Base-by-base conservation (phyloP, 345 rosid genomes). In the Pistacia integerrima region DNA sequence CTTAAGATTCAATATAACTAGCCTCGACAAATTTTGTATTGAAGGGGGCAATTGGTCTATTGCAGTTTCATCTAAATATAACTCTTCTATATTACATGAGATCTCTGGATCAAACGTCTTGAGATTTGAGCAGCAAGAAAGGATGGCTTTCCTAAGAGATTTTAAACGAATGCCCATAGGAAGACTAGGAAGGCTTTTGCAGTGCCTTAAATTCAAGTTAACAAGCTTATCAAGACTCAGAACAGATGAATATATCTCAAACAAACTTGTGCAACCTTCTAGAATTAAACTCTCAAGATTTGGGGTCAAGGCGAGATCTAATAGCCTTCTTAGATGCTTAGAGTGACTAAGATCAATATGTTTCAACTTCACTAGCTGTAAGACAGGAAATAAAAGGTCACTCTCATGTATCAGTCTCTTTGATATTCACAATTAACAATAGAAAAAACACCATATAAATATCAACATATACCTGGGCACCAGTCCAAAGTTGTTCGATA, bases 111-210 rank as follows among this genome's bases (percentile, higher is more conserved):
- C 33, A 30, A 67, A 64, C 17, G 14, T n/a, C 61, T 11, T 56
- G 7, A 75, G 28, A 20, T 48, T 67, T 28, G 46, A 58, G 66
- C 78, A 75, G 18, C 57, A 20, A 38, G 17, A 36, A 17, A 75
- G 57, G 44, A 48, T 58, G 25, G 57, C 72, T 57, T 38, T 56
- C 8, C 36, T 6, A 38, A 67, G 61, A n/a, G 25, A 57, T 4
- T 18, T 8, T n/a, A 18, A 18, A 57, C 1, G 20, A n/a, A 17
- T 57, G 61, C 20, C 10, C 2, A 8, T 0, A 1, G 61, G 61
- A 57, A 57, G 61, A 57, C 28, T 57, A 3, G 17, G 7, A 56
- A 56, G 55, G 14, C 16, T 11, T 11, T 11, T 13, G 16, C 55
- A 51, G 16, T 11, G 55, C 55, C 55, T 51, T 51, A 51, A 12